Base-by-base conservation (phyloP, 139 green algal species). In the Diplosphaera chodatii region DNA sequence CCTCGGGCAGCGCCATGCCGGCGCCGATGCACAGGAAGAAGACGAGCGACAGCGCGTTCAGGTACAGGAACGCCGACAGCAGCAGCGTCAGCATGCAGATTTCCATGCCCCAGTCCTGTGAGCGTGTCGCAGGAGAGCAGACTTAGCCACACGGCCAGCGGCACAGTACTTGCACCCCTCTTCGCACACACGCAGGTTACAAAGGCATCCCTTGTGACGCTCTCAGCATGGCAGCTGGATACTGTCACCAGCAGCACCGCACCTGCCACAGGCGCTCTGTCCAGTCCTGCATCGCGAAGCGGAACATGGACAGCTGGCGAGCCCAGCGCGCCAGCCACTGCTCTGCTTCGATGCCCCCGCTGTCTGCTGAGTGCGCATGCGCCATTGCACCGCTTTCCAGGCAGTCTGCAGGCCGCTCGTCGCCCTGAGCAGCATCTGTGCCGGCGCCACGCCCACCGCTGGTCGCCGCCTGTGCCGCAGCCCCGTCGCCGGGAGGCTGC, bases 61-160 rank as follows among this genome's bases (percentile, higher is more conserved):
- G 48, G n/a, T 74, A 66, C 1, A 73, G 30, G 40, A 89, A 87
- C 8, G 86, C 86, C 2, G 84, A 76, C 31, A 85, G 32, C 69
- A 91, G 76, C 67, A 91, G 81, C 37, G 77, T 56, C 34, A 84
- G 62, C 67, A 85, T 75, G 18, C 32, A 73, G 10, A 82, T n/a
- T 32, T 91, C 86, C 33, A 80, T 22, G 2, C 80, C 80, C 84
- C 80, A 88, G 10, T 67, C 69, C 65, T 68, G 70, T 76, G n/a
- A n/a, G n/a, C n/a, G 70, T 16, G 32, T n/a, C n/a, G n/a, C n/a
- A n/a, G n/a, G n/a, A n/a, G n/a, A n/a, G n/a, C n/a, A n/a, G n/a
- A n/a, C n/a, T n/a, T n/a, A n/a, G n/a, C n/a, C n/a, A n/a, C n/a
- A n/a, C n/a, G n/a, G n/a, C n/a, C n/a, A n/a, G n/a, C n/a, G n/a